Base-by-base conservation (phyloP, 1,284 basidiomycete genomes). In the Cerrena zonata region DNA sequence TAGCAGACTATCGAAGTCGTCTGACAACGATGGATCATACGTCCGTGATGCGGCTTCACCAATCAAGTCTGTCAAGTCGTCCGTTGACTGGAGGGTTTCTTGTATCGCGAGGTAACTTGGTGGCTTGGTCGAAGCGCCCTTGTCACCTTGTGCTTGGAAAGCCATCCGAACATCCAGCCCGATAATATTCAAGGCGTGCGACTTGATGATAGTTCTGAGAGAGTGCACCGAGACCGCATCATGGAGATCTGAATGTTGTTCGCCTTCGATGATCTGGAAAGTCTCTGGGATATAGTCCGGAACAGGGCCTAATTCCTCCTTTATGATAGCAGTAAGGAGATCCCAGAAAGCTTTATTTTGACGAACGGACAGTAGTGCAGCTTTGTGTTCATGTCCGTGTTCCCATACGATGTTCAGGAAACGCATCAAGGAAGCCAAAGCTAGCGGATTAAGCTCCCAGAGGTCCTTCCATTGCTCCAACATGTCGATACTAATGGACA, bases 321-420 rank as follows among this genome's bases (percentile, higher is more conserved):
- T 75, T 4, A 81, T 74, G 36, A 92, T 75, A 15, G 72, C 72
- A 1, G 77, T 75, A 7, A 94, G 66, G 24, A 75, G 72, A 7
- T 75, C 70, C 84, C 89, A 92, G 54, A 92, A 81, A 18, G 68
- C 70, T 0, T 71, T 59, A 54, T 86, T 77, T 15, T 72, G 66
- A 18, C 84, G 78, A 4, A 84, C 67, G 1, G 73, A 59, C 22
- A 81, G 77, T 42, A 94, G 71, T 0, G 77, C 70, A 0, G 71
- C 59, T 51, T 78, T 81, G 63, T 92, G 89, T 59, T 93, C 90
- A 46, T 86, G 72, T 5, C 82, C 86, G 60, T 91, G 90, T 58
- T 85, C 79, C 89, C 90, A 94, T 1, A 91, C 84, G 7, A 84
- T 76, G 55, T 88, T 81, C 52, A 94, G 69, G 71, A 94, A 96